Evolutionary conservation across 2,329 filamentous ascomycete genomes (phyloP).

Genomic region (Fusarium drepaniforme): DNA sequence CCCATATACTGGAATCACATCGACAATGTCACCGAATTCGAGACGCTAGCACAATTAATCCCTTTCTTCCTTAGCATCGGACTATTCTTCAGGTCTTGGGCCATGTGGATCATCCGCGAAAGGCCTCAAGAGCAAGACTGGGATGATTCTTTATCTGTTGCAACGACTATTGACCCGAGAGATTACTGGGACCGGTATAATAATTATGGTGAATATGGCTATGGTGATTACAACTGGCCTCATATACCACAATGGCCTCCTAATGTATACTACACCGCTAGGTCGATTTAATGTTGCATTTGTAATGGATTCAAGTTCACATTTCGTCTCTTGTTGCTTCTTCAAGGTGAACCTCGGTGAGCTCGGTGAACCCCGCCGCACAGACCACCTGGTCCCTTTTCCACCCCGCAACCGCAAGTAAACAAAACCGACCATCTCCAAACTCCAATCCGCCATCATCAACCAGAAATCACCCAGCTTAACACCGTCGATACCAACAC

Average conservation of each 20-base stretch:
- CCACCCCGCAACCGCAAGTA: slow-evolving; percentile 47
- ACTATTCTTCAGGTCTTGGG: slow-evolving; percentile 42
- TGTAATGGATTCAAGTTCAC: background rate
- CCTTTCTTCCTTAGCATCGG: slow-evolving; percentile 49
- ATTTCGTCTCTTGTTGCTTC: background rate
- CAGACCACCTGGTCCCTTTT: slow-evolving; percentile 34
- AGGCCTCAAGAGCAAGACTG: background rate
- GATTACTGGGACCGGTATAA: background rate
- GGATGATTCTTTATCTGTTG: background rate
- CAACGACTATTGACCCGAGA: background rate
- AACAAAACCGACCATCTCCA: slow-evolving; percentile 37
- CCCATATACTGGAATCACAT: slow-evolving; percentile 50
- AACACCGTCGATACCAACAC: background rate
- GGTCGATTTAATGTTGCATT: background rate
- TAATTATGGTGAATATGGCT: background rate
- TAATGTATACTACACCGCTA: slow-evolving; percentile 22
- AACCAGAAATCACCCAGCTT: background rate
- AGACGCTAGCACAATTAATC: slow-evolving; percentile 46
- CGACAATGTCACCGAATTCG: slow-evolving; percentile 37
- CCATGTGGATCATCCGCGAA: slow-evolving; percentile 30
- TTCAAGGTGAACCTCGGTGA: slow-evolving; percentile 34
- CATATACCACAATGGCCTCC: slow-evolving; percentile 22
- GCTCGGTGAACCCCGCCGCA: slow-evolving; percentile 43
- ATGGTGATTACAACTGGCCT: background rate
- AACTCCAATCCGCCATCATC: slow-evolving; percentile 4